Evolutionary conservation across 1,284 basidiomycete species (phyloP).

Genomic region (Ceratobasidium papillatum): DNA sequence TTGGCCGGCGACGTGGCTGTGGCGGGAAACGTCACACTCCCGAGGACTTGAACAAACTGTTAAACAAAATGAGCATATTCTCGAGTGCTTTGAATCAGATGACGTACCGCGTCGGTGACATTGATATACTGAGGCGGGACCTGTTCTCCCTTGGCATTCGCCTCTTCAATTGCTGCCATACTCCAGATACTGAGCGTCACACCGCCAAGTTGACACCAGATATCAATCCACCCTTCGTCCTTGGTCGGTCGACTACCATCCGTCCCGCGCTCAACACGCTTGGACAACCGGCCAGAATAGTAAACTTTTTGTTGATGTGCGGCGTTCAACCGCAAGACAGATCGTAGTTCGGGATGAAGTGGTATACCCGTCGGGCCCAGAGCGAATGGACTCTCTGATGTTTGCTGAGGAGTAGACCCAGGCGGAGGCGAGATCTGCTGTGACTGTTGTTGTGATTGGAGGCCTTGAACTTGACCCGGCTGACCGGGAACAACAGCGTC

Average conservation of each 20-base stretch:
- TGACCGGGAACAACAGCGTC: slow-evolving; percentile 13
- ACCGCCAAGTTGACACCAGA: slow-evolving; percentile 93
- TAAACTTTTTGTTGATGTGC: slow-evolving; percentile 81
- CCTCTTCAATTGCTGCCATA: slow-evolving; percentile 83
- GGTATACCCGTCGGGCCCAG: slow-evolving; percentile 40
- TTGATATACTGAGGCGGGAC: slow-evolving; percentile 89
- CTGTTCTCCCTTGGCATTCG: slow-evolving; percentile 79
- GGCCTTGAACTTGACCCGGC: neutral
- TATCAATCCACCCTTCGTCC: slow-evolving; percentile 88
- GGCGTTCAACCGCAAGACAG: slow-evolving; percentile 70
- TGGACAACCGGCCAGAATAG: slow-evolving; percentile 80
- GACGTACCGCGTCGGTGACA: slow-evolving; percentile 82
- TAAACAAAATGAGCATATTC: slow-evolving; percentile 47
- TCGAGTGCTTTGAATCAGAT: neutral
- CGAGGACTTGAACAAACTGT: slow-evolving; percentile 77
- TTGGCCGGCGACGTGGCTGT: slow-evolving; percentile 59
- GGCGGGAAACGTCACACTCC: slow-evolving; percentile 71
- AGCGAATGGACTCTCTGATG: slow-evolving; percentile 16
- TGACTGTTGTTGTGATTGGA: neutral
- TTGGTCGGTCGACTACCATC: slow-evolving; percentile 76
- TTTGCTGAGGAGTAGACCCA: neutral
- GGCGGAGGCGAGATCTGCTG: neutral
- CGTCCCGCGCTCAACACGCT: slow-evolving; percentile 74
- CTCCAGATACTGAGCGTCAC: slow-evolving; percentile 93
- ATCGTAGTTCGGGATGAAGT: slow-evolving; percentile 80